phyloP scores from a whole-genome alignment of 305 asterid genomes.

The Solanum hybrid region DNA sequence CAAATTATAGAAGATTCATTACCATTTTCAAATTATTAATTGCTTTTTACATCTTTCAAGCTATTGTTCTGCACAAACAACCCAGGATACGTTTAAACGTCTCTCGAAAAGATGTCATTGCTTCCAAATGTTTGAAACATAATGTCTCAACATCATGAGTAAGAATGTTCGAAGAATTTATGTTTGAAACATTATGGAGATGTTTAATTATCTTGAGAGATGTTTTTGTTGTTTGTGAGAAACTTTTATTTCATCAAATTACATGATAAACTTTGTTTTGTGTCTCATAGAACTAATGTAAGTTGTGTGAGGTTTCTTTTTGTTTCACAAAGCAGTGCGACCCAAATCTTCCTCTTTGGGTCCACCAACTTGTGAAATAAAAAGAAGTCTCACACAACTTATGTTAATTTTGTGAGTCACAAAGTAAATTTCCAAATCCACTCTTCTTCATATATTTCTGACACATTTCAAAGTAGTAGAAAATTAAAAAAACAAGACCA shows the following conservation, averaged over 20 bases:
- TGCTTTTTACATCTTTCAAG: background rate
- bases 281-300: background rate
- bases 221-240: background rate
- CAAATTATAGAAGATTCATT: background rate
- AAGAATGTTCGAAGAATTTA: background rate
- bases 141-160: background rate
- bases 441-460: background rate
- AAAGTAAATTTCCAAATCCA: background rate
- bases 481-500: background rate
- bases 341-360: background rate
- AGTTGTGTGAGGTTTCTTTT: background rate
- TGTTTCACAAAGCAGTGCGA: background rate
- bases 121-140: background rate
- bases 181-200: background rate
- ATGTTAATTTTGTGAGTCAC: background rate
- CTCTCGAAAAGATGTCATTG: background rate
- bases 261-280: background rate
- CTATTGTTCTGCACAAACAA: background rate
- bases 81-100: background rate
- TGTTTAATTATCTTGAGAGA: background rate
- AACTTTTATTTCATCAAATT: background rate
- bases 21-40: background rate
- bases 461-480: background rate
- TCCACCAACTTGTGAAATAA: background rate
- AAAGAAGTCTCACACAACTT: background rate